Base-by-base conservation (phyloP, 2,329 filamentous ascomycete species). In the Thelonectria discophora region DNA sequence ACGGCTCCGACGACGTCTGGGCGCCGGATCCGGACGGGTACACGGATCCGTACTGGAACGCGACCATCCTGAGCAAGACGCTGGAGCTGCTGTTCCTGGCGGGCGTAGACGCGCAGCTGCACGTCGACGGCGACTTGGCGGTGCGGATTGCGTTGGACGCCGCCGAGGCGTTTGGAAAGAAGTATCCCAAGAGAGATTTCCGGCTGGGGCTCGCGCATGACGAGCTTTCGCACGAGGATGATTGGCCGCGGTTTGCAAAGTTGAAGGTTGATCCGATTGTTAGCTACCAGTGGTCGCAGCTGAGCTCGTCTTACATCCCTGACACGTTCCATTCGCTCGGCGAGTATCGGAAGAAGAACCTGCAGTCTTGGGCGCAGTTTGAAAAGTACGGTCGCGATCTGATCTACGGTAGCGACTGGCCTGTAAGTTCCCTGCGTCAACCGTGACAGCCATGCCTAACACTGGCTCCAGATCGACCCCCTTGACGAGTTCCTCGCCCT, bases 291-390 rank as follows among this genome's bases (percentile, higher is more conserved):
- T 71, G 63, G 66, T 50, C 69, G 2, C 68, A 70, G 32, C 59
- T 61, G 2, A 65, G 63, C 20, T 65, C 67, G 1, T 47, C 58
- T 0, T 70, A 63, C 55, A 54, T 63, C 24, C 60, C 66, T 0
- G 58, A 65, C 40, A 66, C 65, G 1, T 51, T 69, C 2, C 60
- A 63, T 20, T 61, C 51, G 5, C 58, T 70, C 32, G 68, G 62
- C 3, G 39, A 52, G 5, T 53, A 62, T 1, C 64, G 67, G 2
- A n/a, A 58, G 10, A 53, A 64, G 5, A 62, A 69, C 18, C 47
- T 85, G 3, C 54, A 69, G 27, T 62, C 68, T 2, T 68, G 57
- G 43, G 64, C 58, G 7, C 49, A 65, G 2, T 59, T 67, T 39
- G 65, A 56, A 15, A 55, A 60, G 11, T 47, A 42, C 40, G 63